A percentile compares a stretch with the other conserved stretches of the same genome.
Evolutionary conservation across 495 filamentous ascomycete genomes (phyloP).

Genomic region (Platismatia glauca): DNA sequence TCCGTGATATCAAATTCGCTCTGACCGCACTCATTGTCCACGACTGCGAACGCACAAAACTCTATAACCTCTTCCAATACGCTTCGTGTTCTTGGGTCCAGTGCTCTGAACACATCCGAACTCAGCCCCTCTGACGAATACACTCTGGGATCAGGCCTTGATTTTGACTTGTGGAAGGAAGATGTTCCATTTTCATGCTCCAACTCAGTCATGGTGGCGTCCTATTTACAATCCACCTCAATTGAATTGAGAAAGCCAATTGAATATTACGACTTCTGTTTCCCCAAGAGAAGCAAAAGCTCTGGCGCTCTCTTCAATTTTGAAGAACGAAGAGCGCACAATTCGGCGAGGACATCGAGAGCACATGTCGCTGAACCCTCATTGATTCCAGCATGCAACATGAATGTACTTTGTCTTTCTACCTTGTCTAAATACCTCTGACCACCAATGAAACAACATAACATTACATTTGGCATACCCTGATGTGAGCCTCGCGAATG

Average conservation of each 20-base stretch:
- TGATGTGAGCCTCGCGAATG: not conserved
- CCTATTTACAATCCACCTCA: not conserved
- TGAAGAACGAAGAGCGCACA: not conserved
- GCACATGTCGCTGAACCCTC: not conserved
- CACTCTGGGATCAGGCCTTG: not conserved
- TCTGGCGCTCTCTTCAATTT: not conserved
- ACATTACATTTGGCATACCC: not conserved
- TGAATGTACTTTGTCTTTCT: slow-evolving; percentile 3
- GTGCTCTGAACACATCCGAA: not conserved
- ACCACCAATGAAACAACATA: slow-evolving; percentile 1
- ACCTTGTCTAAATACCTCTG: slow-evolving; percentile 5
- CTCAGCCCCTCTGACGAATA: not conserved
- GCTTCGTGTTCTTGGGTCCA: not conserved
- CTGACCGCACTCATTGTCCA: not conserved
- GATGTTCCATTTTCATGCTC: not conserved
- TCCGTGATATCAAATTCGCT: not conserved
- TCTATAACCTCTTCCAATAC: not conserved
- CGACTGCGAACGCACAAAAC: not conserved
- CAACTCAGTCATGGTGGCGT: not conserved
- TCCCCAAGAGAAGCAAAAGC: no score
- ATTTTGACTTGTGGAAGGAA: not conserved
- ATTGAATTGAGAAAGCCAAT: not conserved
- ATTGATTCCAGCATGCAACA: slow-evolving; percentile 1
- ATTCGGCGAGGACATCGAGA: not conserved
- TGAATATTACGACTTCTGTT: not conserved